A percentile compares a stretch with the other conserved stretches of the same genome.
Conservation (phyloP, 2,329 filamentous ascomycete genomes). For the Graphilbum sp. region DNA sequence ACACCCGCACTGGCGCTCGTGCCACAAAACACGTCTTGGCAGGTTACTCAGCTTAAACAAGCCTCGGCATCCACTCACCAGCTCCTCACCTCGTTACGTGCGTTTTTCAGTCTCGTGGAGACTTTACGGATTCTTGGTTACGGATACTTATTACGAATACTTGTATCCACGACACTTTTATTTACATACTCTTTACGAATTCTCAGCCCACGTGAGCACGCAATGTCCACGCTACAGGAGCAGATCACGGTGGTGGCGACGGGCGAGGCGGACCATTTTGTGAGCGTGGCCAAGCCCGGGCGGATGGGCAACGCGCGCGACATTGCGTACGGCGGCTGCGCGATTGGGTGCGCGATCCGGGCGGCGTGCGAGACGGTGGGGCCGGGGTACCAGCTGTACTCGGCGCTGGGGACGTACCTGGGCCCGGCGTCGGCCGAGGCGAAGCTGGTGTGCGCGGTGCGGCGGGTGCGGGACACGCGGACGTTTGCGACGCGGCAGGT, state of each 20-base stretch:
- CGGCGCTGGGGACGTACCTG: not conserved
- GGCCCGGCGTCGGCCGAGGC: not conserved
- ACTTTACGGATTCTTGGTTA: no score
- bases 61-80: no score
- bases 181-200: no score
- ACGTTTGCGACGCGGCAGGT: not conserved
- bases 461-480: not conserved
- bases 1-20: no score
- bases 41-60: no score
- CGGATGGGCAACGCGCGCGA: not conserved
- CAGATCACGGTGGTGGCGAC: not conserved
- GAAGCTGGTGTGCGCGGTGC: not conserved
- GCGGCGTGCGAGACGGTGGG: not conserved
- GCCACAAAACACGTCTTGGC: no score
- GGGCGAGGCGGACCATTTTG: not conserved
- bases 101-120: no score
- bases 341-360: not conserved
- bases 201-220: no score
- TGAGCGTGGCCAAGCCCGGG: not conserved
- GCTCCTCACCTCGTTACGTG: no score
- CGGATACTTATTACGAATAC: no score
- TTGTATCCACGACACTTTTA: no score
- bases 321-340: not conserved
- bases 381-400: not conserved
- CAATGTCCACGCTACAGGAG: not conserved